These are phyloP conservation scores for Desmodesmus armatus DNA, from an alignment of 139 green algal species.

Conservation along the genomic window DNA sequence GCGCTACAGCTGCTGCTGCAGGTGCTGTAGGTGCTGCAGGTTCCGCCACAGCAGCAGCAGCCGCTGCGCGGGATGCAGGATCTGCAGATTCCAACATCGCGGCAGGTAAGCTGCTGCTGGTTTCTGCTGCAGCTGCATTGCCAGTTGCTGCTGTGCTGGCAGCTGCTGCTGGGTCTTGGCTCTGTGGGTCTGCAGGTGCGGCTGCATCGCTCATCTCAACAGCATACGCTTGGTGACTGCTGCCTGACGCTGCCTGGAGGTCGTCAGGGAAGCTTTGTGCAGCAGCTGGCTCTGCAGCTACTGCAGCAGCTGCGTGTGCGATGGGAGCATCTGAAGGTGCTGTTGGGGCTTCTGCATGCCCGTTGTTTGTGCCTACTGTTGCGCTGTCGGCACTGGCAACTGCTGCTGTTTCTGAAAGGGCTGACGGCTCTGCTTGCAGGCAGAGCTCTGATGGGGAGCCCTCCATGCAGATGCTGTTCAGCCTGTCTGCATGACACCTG, in stretches of 20 bases:
- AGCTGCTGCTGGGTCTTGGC: neutral
- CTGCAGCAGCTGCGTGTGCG: neutral
- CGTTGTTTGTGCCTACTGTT: no score
- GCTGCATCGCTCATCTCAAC: neutral
- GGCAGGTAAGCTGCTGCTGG: neutral
- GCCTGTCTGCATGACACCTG: neutral
- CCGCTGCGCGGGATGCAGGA: neutral
- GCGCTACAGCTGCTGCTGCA: neutral
- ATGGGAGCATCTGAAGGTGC: neutral
- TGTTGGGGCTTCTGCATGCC: neutral
- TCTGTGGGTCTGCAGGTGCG: neutral
- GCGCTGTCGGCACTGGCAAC: no score
- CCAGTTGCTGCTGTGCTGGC: neutral
- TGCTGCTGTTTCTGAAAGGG: no score
- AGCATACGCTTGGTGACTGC: neutral
- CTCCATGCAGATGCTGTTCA: neutral
- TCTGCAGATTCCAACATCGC: neutral
- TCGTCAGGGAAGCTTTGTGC: no score
- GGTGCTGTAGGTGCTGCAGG: neutral
- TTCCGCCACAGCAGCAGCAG: neutral
- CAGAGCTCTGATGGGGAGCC: no score
- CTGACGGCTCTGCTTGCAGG: no score
- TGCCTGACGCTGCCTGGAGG: neutral
- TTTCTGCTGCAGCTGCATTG: neutral
- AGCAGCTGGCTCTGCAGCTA: neutral